Base-by-base conservation (phyloP, 441 rosid species). In the Adansonia grandidieri region DNA sequence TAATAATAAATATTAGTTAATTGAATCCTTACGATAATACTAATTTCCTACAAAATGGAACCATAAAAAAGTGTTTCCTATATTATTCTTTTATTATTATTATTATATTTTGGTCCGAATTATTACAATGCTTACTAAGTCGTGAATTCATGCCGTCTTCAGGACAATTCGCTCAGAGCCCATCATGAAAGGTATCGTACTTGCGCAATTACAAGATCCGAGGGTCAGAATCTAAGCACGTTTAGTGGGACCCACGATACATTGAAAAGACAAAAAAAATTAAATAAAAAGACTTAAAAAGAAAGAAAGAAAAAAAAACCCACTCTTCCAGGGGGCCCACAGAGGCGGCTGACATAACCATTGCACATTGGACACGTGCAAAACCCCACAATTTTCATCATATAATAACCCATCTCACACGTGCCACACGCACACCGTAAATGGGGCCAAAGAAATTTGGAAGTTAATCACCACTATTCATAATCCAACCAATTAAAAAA, bases 271-370 rank as follows among this genome's bases (percentile, higher is more conserved):
- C 7, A 10, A 22, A 48, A 22, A 10, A 32, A 56, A 24, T 24
- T 24, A 24, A 24, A 24, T 24, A 24, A 24, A 24, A 24, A 24
- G 28, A 24, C 28, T 24, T 24, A 24, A 24, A 24, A 24, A 1
- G 28, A 24, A 1, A 47, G 9, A 37, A 15, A 6, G 57, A 19
- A 32, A 15, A 9, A 9, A 1, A 5, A 42, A 11, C 22, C 60
- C 24, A 58, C 3, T 24, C 20, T 0, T 47, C 60, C 11, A 0
- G 28, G 28, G 51, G 13, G 2, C 17, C 57, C 14, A 15, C 20
- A 65, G 78, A 63, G 82, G 86, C 84, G 85, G 88, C 87, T 80
- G 74, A 77, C 84, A 81, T 63, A 1, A 6, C 84, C 78, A 80
- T 63, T 47, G 45, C 2, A n/a, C 32, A 5, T 6, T 60, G 1